phyloP scores from a whole-genome alignment of 1,139 yeast species.

The Pichia sp. region DNA sequence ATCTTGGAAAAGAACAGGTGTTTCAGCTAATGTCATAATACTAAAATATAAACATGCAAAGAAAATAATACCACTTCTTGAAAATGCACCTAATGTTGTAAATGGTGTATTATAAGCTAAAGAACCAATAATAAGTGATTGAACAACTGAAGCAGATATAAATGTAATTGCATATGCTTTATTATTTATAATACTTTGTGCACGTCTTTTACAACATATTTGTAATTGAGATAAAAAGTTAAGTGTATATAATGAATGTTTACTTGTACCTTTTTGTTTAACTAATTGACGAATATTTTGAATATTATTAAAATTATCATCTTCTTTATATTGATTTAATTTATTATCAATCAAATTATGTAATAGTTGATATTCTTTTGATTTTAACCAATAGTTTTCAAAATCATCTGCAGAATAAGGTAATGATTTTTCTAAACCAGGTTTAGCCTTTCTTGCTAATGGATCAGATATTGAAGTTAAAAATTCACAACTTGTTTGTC shows the following conservation, averaged over 20 bases:
- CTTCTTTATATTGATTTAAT: slow-evolving; percentile 14
- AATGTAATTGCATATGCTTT: slow-evolving; percentile 41
- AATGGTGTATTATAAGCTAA: slow-evolving; percentile 34
- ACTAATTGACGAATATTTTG: slow-evolving; percentile 30
- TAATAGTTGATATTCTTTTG: slow-evolving; percentile 32
- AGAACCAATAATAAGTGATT: slow-evolving; percentile 38
- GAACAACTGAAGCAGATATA: slow-evolving; percentile 41
- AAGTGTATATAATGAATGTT: slow-evolving; percentile 39
- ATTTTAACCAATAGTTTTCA: slow-evolving; percentile 40
- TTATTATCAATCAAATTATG: slow-evolving; percentile 28
- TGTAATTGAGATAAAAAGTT: slow-evolving; percentile 40
- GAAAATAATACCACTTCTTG: slow-evolving; percentile 37
- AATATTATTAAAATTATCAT: slow-evolving; percentile 30
- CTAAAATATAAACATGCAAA: slow-evolving; percentile 41
- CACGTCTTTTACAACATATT: slow-evolving; percentile 41
- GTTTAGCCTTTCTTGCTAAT: slow-evolving; percentile 33
- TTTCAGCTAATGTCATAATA: slow-evolving; percentile 38
- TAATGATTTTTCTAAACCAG: slow-evolving; percentile 40
- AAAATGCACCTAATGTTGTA: slow-evolving; percentile 34
- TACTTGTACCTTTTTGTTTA: slow-evolving; percentile 33
- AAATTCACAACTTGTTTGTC: slow-evolving; percentile 82
- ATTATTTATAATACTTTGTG: slow-evolving; percentile 45
- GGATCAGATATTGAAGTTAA: slow-evolving; percentile 77
- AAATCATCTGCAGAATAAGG: slow-evolving; percentile 41
- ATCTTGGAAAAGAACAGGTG: slow-evolving; percentile 36